phyloP scores from a whole-genome alignment of 2,329 filamentous ascomycete species.

The Apiospora saccharicola region DNA sequence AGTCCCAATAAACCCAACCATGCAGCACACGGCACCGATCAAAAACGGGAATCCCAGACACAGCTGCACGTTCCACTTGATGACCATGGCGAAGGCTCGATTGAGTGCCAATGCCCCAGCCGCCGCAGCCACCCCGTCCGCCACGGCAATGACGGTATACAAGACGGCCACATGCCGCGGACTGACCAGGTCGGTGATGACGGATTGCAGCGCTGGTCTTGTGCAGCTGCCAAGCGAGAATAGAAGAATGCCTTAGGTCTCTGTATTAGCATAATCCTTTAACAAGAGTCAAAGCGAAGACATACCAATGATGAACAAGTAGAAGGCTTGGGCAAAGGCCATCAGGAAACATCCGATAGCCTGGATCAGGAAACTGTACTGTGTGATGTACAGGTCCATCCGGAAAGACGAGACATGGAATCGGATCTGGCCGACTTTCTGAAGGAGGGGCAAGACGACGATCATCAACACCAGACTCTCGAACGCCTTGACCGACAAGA shows the following conservation, averaged over 20 bases:
- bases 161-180: conserved; percentile 2
- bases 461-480: conserved; percentile 19
- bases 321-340: conserved; percentile 4
- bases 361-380: conserved; percentile 18
- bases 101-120: background rate
- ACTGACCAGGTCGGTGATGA: background rate
- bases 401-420: background rate
- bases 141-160: conserved; percentile 13
- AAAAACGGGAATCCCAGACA: background rate
- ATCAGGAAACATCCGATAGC: conserved; percentile 1
- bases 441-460: conserved; percentile 2
- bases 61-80: background rate
- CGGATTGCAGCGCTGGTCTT: background rate
- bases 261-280: background rate
- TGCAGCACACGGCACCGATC: background rate
- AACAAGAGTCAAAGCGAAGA: background rate
- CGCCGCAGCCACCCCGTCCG: background rate
- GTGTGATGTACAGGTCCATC: conserved; percentile 14
- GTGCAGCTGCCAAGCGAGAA: conserved; percentile 11
- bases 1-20: background rate
- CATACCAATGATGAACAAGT: background rate
- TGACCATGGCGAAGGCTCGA: conserved; percentile 4
- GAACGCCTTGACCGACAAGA: background rate
- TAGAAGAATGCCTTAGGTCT: background rate
- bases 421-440: background rate